Conservation (phyloP, 805 yeast species). For the Wilhelminamyces savonicus region DNA sequence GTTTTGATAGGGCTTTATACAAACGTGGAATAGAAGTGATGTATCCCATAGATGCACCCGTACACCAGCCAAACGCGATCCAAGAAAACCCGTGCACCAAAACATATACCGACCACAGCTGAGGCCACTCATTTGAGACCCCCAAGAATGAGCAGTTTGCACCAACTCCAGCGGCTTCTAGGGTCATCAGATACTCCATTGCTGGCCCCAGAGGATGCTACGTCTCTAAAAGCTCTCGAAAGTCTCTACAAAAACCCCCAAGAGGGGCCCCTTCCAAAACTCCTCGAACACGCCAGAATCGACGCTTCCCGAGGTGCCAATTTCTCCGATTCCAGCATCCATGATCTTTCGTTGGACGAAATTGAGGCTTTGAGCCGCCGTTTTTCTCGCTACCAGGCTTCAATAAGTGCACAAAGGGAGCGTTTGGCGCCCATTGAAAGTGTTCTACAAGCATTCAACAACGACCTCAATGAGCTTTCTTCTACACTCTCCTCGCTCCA, state of each 20-base stretch:
- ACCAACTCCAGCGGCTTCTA: too few relatives aligned
- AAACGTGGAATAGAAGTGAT: too few relatives aligned
- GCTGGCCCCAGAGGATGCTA: too few relatives aligned
- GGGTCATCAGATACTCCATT: too few relatives aligned
- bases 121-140: too few relatives aligned
- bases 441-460: slow-evolving; percentile 51
- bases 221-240: background rate
- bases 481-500: slow-evolving; percentile 26
- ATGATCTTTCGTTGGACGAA: slow-evolving; percentile 2
- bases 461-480: slow-evolving; percentile 34
- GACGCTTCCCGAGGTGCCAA: slow-evolving; percentile 2
- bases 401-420: slow-evolving; percentile 22
- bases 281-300: slow-evolving; percentile 9
- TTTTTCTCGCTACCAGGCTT: slow-evolving; percentile 17
- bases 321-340: background rate
- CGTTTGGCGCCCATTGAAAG: slow-evolving; percentile 45
- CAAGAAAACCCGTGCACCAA: too few relatives aligned
- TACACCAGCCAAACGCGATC: too few relatives aligned
- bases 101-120: too few relatives aligned
- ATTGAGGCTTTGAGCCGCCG: slow-evolving; percentile 5
- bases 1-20: too few relatives aligned
- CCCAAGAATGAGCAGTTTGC: too few relatives aligned
- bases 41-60: too few relatives aligned
- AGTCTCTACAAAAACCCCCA: background rate
- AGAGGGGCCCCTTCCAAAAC: slow-evolving; percentile 1